Evolutionary conservation across 208 protist genomes (phyloP), one percentile per base, ranked within the genome.

Genomic region (Wallacemonas sp.): DNA sequence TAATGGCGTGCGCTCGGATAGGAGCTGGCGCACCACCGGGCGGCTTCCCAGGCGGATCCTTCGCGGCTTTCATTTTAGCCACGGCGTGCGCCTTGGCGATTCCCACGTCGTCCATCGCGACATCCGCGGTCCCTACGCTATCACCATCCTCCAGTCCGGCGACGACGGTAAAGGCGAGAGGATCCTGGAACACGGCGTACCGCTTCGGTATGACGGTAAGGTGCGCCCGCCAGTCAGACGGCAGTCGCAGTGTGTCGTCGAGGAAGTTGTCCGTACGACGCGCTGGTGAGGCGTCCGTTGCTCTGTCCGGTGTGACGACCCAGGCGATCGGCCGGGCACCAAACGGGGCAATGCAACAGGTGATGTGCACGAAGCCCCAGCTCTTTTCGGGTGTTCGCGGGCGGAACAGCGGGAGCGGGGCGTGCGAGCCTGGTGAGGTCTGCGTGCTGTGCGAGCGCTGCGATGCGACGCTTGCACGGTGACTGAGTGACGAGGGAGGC

Each of bases 321-420:
- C 78, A 87, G 19, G 74, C 80, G 26, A 87, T 80, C 19, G 78
- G 84, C 12, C 72, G 69, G 14, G 84, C 76, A 17, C 75, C 80
- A 64, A 75, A 81, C 21, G 84, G 84, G 43, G 72, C 68, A 47
- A 90, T 60, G 23, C 54, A 65, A 21, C 65, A 44, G 3, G 14
- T 68, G 0, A 72, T 23, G 21, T 34, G 14, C 19, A 72, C 52
- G 16, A 52, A 26, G 47, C 56, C 46, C 12, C 34, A 58, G 4
- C 12, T 26, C 32, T 39, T 33, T 5, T 39, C 32, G 4, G 52
- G 52, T 5, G 30, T 21, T 38, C 12, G 33, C 30, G 39, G 27
- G 34, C 47, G 27, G 14, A 46, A 72, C 23, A 24, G 58, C 57
- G 41, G 41, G 36, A 63, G 38, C 5, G 12, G 26, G 30, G 30